Evolutionary conservation across 805 yeast species (phyloP), one percentile per base, ranked within the genome.

Genomic region (Tetrapisispora iriomotensis): DNA sequence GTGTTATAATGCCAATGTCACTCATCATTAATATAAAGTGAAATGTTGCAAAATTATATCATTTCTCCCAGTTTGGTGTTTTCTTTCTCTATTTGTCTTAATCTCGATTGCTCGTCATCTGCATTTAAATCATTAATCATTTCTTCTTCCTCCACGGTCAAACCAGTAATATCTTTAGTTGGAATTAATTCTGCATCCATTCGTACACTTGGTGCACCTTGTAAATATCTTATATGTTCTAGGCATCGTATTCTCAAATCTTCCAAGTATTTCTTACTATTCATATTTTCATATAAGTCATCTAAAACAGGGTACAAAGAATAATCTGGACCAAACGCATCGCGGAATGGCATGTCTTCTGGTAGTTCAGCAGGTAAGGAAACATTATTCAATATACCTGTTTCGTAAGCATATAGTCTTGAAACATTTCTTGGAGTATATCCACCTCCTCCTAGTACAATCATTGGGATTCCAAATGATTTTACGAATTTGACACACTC

Each of bases 371-470:
- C 64, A 20, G 85, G 83, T 51, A 90, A 66, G 35, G 79, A 71
- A 12, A 81, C 85, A 50, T 84, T 81, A 48, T 92, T 80, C 56
- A 90, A 71, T 21, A 92, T 70, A 26, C 96, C 90, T 0, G 96
- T 79, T 62, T 92, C 98, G 55, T 72, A 88, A 2, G 95, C 76
- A 97, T 98, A 90, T 10, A 94, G 74, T 49, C 98, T 70, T 5
- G 96, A 86, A 36, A 92, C 98, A 58, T 92, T 92, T 60, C 96
- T 74, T 74, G 94, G 94, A 2, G 98, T 92, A 65, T 92, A 92
- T 17, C 98, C 98, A 50, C 98, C 98, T 36, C 98, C 98, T 29
- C 98, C 98, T 17, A 92, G 71, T 23, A 92, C 94, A 79, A 92
- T 74, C 72, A 85, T 66, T 8, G 98, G 97, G 14, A 92, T 71